Base-by-base conservation (phyloP, 2,329 filamentous ascomycete species). In the Akanthomyces dipterigenus region DNA sequence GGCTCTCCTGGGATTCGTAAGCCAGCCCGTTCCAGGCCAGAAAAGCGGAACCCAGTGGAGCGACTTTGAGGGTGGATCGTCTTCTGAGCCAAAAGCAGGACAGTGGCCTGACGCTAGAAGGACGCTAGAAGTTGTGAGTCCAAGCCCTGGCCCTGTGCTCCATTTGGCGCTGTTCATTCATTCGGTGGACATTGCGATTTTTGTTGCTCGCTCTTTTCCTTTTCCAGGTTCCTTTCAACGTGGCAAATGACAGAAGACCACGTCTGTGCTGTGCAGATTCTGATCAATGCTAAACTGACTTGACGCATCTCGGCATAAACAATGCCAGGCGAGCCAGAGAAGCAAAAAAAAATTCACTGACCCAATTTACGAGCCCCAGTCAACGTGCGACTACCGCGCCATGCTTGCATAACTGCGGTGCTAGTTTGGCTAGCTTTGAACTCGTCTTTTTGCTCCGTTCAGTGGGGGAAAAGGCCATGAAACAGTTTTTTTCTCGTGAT, bases 31-130 rank as follows among this genome's bases (percentile, higher is more conserved):
- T 43, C 40, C 18, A 22, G 51, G 36, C 14, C 24, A 20, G 51
- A 43, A 55, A 42, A 55, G 16, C 16, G 51, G 38, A 31, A 5
- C 20, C 20, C 6, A 43, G 31, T 38, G 49, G 53, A 6, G 6
- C 20, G 26, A 38, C 42, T 53, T 8, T 40, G 48, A 43, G 42
- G 53, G 61, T 60, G 64, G 63, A 61, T 48, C 42, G 62, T 20
- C 34, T 14, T 4, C 28, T 46, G 42, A 45, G 18, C 54, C 54
- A 36, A 26, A 48, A 48, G 36, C 18, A 36, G 26, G 46, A 26
- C 57, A 46, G 18, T 24, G n/a, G 16, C 40, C 24, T 61, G 64
- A 53, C 67, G 67, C 68, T 70, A 70, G 68, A 70, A 70, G 62
- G 63, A 50, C 40, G 31, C 38, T 53, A 55, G 48, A 55, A 61